Conservation (phyloP, 768 basidiomycete genomes). For the Suillus placidus region DNA sequence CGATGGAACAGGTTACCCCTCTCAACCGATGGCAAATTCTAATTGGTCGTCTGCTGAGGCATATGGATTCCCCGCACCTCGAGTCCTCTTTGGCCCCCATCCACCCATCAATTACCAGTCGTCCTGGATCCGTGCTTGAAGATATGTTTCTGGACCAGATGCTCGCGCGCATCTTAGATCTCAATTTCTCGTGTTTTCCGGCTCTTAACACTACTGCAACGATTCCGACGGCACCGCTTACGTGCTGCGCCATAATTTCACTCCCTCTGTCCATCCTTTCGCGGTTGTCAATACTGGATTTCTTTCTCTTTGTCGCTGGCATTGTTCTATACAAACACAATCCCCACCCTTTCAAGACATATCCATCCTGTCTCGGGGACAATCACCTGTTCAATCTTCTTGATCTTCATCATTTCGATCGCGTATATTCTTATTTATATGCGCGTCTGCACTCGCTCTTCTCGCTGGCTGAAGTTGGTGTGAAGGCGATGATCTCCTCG, state of each 20-base stretch:
- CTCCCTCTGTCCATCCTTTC: slow-evolving; percentile 42
- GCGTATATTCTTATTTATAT: slow-evolving; percentile 34
- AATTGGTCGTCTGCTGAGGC: slow-evolving; percentile 48
- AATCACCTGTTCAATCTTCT: slow-evolving; percentile 34
- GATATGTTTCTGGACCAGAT: slow-evolving; percentile 16
- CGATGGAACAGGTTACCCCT: slow-evolving; percentile 42
- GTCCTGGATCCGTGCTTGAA: slow-evolving; percentile 53
- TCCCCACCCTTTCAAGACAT: slow-evolving; percentile 50
- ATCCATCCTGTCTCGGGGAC: slow-evolving; percentile 65
- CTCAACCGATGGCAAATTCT: slow-evolving; percentile 43
- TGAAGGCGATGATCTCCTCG: slow-evolving; percentile 34
- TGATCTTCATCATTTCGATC: slow-evolving; percentile 27
- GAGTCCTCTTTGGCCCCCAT: slow-evolving; percentile 47
- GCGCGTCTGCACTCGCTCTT: slow-evolving; percentile 23
- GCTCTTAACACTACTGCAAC: slow-evolving; percentile 32
- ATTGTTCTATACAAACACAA: slow-evolving; percentile 27
- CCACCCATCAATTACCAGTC: slow-evolving; percentile 49
- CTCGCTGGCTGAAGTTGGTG: slow-evolving; percentile 9
- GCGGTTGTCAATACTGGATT: slow-evolving; percentile 41
- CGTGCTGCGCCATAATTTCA: slow-evolving; percentile 41
- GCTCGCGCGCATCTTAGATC: slow-evolving; percentile 28
- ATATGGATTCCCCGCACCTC: slow-evolving; percentile 43
- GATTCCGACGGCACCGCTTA: slow-evolving; percentile 34
- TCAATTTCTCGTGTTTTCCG: slow-evolving; percentile 24
- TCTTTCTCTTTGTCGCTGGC: slow-evolving; percentile 23